Base-by-base conservation (phyloP, 495 filamentous ascomycete species). In the Trypethelium eluteriae region DNA sequence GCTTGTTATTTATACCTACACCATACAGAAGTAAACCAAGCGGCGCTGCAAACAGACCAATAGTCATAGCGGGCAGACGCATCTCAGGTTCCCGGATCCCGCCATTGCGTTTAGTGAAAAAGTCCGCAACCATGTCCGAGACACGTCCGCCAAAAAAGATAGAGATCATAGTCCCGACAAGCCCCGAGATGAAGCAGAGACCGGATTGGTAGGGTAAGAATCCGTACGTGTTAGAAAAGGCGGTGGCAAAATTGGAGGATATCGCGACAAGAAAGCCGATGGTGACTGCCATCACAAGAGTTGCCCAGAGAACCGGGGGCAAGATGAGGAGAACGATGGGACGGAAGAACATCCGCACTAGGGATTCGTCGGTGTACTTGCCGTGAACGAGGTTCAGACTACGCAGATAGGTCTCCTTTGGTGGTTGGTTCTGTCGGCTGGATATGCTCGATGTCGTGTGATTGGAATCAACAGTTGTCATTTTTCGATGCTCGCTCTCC, bases 81-180 rank as follows among this genome's bases (percentile, higher is more conserved):
- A 90, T 89, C 72, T 90, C 87, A 0, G 86, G 85, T 75, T 90
- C 87, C 62, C 86, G 82, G 70, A 89, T 85, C 12, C 86, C 86
- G 25, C 75, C 66, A 70, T 90, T 89, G 14, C 82, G 76, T 56
- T 73, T 75, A 0, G 83, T 84, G 63, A 83, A 75, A 64, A 73
- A 76, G 47, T 84, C 80, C 3, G 83, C 82, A 3, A 81, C 70
- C 69, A 70, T 72, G 71, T 85, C 83, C 32, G 80, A 82, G 5
- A 83, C 70, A 39, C 78, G 70, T 1, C 83, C 83, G 56, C 83
- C 81, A 32, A 79, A 78, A 3, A 78, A 68, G 12, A 84, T 78
- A 18, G 79, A 83, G 25, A 83, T 63, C 5, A 81, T 39, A 9
- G 74, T 78, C 10, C 83, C 83, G 18, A 85, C 70, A 34, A 85